Evolutionary conservation across 495 filamentous ascomycete species (phyloP).

Genomic region (Viridothelium virens): DNA sequence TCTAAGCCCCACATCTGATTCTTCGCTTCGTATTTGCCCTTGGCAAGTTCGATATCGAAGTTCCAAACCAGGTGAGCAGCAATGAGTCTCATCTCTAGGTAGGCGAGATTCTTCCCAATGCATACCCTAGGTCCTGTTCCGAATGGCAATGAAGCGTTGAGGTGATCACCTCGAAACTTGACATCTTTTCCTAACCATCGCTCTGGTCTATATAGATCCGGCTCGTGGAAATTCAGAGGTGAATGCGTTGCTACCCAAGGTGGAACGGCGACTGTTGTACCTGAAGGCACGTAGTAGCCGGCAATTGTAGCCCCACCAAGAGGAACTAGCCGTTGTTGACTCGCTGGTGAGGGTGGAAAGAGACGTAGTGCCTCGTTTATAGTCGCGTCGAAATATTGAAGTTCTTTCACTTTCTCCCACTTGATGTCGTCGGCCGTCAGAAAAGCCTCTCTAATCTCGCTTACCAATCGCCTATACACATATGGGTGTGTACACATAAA

Average conservation of each 20-base stretch:
- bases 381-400: slow-evolving; percentile 41
- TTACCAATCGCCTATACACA: slow-evolving; percentile 17
- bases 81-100: slow-evolving; percentile 31
- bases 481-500: slow-evolving; percentile 26
- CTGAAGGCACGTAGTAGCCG: slow-evolving; percentile 8
- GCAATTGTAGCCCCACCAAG: slow-evolving; percentile 2
- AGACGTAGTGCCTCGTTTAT: slow-evolving; percentile 49
- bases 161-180: slow-evolving; percentile 17
- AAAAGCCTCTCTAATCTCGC: slow-evolving; percentile 27
- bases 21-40: background rate
- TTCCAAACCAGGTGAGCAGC: slow-evolving; percentile 30
- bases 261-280: slow-evolving; percentile 43
- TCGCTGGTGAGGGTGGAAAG: slow-evolving; percentile 45
- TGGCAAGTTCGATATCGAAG: slow-evolving; percentile 24
- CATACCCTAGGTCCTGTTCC: slow-evolving; percentile 28
- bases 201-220: slow-evolving; percentile 29
- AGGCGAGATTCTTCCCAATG: slow-evolving; percentile 28
- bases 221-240: slow-evolving; percentile 24
- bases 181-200: slow-evolving; percentile 26
- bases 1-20: background rate
- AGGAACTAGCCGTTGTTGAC: slow-evolving; percentile 39
- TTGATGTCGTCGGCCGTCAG: slow-evolving; percentile 25
- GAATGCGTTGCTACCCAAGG: slow-evolving; percentile 4
- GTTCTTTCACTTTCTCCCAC: slow-evolving; percentile 33
- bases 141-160: slow-evolving; percentile 30